A percentile compares a stretch with the other conserved stretches of the same genome.
Evolutionary conservation across 352 stramenopile species (phyloP).

Genomic region (Vaucheria bursata): DNA sequence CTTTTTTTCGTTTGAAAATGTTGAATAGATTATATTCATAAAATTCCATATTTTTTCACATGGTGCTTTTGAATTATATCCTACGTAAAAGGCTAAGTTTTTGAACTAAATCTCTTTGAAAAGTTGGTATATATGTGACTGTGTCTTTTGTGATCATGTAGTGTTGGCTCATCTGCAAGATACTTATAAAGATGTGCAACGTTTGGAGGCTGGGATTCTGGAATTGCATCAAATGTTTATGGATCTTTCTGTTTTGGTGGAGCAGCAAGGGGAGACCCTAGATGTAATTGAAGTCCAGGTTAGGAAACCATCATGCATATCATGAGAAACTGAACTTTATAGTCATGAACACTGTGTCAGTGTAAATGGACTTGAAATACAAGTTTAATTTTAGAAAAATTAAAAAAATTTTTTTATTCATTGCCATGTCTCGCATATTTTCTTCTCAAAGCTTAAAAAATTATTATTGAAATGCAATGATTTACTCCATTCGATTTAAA

Average conservation of each 20-base stretch:
- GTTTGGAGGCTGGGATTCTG: slow-evolving; percentile 85
- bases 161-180: slow-evolving; percentile 86
- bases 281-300: slow-evolving; percentile 96
- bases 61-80: neutral
- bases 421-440: too few relatives aligned
- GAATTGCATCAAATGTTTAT: slow-evolving; percentile 99
- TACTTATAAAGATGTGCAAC: slow-evolving; percentile 95
- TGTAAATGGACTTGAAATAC: too few relatives aligned
- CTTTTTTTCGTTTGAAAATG: neutral
- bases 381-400: too few relatives aligned
- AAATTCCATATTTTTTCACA: neutral
- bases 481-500: too few relatives aligned
- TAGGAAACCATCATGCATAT: too few relatives aligned
- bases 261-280: slow-evolving; percentile 89
- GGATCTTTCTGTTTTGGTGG: slow-evolving; percentile 93
- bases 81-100: neutral
- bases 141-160: slow-evolving; percentile 43
- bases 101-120: too few relatives aligned
- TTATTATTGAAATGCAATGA: too few relatives aligned
- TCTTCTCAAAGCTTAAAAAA: too few relatives aligned
- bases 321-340: too few relatives aligned
- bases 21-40: neutral
- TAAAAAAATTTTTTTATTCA: too few relatives aligned
- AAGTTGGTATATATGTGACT: neutral
- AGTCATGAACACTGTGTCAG: too few relatives aligned